Percentiles rank a stretch among this genome's conserved stretches.
Conservation (phyloP, 192 early-diverging fungal genomes). For the Ambispora gerdemannii region DNA sequence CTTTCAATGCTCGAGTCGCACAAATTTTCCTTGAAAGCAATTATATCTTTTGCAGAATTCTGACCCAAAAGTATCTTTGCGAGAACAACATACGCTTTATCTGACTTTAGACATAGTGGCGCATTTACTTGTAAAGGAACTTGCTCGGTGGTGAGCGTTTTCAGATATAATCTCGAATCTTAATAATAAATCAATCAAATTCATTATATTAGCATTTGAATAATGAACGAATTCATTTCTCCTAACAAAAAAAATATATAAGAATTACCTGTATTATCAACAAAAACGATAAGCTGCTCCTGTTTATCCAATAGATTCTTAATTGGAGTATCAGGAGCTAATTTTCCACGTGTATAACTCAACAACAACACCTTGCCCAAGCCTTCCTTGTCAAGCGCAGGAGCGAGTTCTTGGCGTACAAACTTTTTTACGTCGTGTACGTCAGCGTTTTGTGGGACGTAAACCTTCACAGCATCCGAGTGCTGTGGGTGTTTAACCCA, state of each 20-base stretch:
- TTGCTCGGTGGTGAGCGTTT: slow-evolving; percentile 20
- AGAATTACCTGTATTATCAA: slow-evolving; percentile 32
- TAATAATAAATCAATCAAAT: neutral
- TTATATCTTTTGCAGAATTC: slow-evolving; percentile 17
- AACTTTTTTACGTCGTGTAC: slow-evolving; percentile 31
- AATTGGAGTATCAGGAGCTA: slow-evolving; percentile 15
- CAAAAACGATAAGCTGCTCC: slow-evolving; percentile 27
- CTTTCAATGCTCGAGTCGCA: slow-evolving; percentile 26
- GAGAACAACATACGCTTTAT: slow-evolving; percentile 24
- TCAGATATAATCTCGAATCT: slow-evolving; percentile 21
- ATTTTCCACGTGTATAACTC: slow-evolving; percentile 18
- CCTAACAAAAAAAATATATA: no score
- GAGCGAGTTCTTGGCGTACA: slow-evolving; percentile 29
- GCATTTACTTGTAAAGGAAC: slow-evolving; percentile 30
- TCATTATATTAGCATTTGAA: no score
- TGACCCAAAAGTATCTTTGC: slow-evolving; percentile 16
- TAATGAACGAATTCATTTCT: no score
- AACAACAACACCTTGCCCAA: slow-evolving; percentile 30
- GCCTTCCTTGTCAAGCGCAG: slow-evolving; percentile 28
- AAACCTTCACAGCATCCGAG: slow-evolving; percentile 29
- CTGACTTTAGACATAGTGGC: slow-evolving; percentile 24
- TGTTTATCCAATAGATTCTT: slow-evolving; percentile 8
- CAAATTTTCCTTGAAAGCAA: slow-evolving; percentile 1
- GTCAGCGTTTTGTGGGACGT: slow-evolving; percentile 28
- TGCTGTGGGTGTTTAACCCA: slow-evolving; percentile 29